Base-by-base conservation (phyloP, 192 early-diverging fungal species). In the Chytriomyces hyalinus region DNA sequence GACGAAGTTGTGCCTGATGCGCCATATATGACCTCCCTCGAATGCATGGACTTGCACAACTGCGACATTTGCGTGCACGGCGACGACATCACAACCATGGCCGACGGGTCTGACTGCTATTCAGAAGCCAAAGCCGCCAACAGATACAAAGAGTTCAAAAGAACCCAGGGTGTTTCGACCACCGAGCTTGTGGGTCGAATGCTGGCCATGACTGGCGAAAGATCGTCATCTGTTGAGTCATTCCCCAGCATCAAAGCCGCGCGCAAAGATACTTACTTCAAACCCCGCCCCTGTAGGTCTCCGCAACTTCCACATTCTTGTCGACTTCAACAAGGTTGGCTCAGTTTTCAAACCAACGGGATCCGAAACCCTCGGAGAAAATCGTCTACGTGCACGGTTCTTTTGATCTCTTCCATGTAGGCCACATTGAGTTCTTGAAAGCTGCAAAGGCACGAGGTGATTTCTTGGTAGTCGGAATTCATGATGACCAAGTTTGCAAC, bases 61-160 rank as follows among this genome's bases (percentile, higher is more conserved):
- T 93, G 94, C 73, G 97, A 97, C 84, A 96, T 94, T 84, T 96
- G 95, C 73, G 96, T 97, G 17, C 97, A 98, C 65, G 97, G 97
- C 46, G 97, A 98, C 80, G 97, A 98, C 83, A 96, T 97, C 70
- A 98, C 97, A 47, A 98, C 97, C 8, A 85, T 93, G 74, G 94
- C 95, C 44, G 97, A 98, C 79, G 97, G 97, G 13, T 93, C 93
- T 24, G 97, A 98, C 83, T 98, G 97, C 86, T 98, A 98, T 83
- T 92, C 93, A 85, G 88, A 87, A 4, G 97, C 97, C 73, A 98
- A 98, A 82, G 93, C 95, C 73, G 97, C 97, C 60, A 95, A 95
- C 4, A 83, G 94, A 45, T 98, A 98, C 90, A 87, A 89, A 78
- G 96, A 98, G 82, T 98, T 94, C 86, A 96, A 95, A 88, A 93